Evolutionary conservation across 495 filamentous ascomycete genomes (phyloP).

Genomic region (Penicillium angulare): DNA sequence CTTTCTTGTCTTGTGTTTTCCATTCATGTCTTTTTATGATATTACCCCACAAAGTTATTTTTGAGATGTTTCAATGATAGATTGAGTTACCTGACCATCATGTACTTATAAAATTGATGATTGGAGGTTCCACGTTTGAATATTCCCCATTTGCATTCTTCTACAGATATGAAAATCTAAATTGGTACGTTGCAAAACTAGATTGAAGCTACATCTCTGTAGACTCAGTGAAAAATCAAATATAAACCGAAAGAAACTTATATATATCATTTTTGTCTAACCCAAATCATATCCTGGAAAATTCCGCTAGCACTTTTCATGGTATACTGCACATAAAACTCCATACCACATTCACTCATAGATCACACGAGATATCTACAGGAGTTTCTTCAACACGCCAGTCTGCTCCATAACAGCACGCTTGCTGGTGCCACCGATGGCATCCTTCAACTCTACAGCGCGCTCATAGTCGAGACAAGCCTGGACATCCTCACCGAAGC

Average conservation of each 20-base stretch:
- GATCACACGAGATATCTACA: conserved; percentile 26
- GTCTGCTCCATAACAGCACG: conserved; percentile 77
- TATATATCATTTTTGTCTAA: conserved; percentile 23
- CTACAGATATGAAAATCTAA: too few relatives aligned
- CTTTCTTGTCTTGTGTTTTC: too few relatives aligned
- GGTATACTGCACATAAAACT: conserved; percentile 13
- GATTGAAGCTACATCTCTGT: too few relatives aligned
- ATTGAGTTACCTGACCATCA: too few relatives aligned
- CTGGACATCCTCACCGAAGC: conserved; percentile 74
- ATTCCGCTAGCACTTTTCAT: conserved; percentile 14
- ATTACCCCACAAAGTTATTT: too few relatives aligned
- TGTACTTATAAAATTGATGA: too few relatives aligned
- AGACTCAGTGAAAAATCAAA: neutral
- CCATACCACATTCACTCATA: neutral
- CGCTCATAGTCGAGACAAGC: conserved; percentile 80
- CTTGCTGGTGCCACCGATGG: conserved; percentile 80
- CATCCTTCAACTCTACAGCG: conserved; percentile 79
- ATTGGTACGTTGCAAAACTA: too few relatives aligned
- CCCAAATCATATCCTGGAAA: conserved; percentile 12
- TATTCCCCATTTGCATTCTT: too few relatives aligned
- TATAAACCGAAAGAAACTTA: neutral
- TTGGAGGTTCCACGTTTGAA: too few relatives aligned
- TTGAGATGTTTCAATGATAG: too few relatives aligned
- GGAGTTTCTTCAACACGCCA: conserved; percentile 57
- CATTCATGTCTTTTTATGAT: too few relatives aligned